phyloP scores from a whole-genome alignment of 345 rosid species.

The Gossypium herbaceum region DNA sequence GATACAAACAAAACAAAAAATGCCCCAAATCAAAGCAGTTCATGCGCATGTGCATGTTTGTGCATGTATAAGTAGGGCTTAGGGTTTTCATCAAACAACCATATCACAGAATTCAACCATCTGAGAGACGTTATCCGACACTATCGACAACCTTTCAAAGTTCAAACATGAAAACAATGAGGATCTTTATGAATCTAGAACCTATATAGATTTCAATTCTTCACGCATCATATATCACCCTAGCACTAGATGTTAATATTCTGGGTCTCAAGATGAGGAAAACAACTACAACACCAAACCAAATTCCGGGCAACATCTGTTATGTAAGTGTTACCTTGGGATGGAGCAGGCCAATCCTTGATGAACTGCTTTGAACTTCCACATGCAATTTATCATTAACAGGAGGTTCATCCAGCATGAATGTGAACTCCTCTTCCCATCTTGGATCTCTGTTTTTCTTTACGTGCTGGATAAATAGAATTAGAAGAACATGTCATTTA shows the following conservation, averaged over 20 bases:
- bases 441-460: conserved; percentile 95
- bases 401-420: conserved; percentile 78
- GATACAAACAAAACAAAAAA: not conserved
- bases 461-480: conserved; percentile 37
- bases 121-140: not conserved
- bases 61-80: not conserved
- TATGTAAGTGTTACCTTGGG: conserved; percentile 58
- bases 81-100: not conserved
- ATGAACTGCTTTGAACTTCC: conserved; percentile 77
- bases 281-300: not conserved
- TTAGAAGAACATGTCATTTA: not conserved
- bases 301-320: not conserved
- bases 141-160: not conserved
- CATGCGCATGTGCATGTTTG: not conserved
- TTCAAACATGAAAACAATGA: not conserved
- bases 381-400: conserved; percentile 62
- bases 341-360: conserved; percentile 80
- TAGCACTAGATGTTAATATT: not conserved
- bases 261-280: not conserved
- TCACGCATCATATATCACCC: too few species aligned
- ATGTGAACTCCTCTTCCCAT: conserved; percentile 86
- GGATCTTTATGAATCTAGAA: not conserved
- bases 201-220: not conserved
- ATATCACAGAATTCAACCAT: not conserved
- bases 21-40: not conserved